Evolutionary conservation across 1,139 yeast species (phyloP), one percentile per base, ranked within the genome.

Genomic region (Magnusiomyces suaveolens): DNA sequence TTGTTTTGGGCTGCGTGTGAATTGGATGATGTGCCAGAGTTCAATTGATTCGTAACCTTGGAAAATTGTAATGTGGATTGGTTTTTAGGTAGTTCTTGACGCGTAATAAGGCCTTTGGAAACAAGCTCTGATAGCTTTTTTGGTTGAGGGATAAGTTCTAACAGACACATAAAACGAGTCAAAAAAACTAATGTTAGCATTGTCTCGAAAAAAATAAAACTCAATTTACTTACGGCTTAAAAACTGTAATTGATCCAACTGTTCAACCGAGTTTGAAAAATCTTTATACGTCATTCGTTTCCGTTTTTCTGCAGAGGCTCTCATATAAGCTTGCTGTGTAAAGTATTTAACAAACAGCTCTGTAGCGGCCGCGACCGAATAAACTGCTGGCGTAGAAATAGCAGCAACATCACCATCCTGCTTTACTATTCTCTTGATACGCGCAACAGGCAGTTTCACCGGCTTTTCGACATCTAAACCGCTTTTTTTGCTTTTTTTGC

Each of bases 321-420:
- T 73, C 54, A 85, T 72, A 32, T 83, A 72, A 0, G 96, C 92
- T 63, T 87, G 94, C 67, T 86, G 95, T 0, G 89, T 79, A 54
- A 90, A 74, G 62, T 85, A 81, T 68, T 85, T 87, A 18, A 89
- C 78, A 67, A 90, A 90, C 52, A 87, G 71, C 64, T 90, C 52
- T 0, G 96, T 84, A 3, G 97, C 96, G 50, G 87, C 79, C 0
- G 95, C 94, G 1, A 92, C 77, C 16, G 95, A 83, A 63, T 84
- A 86, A 16, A 86, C 87, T 0, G 96, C 95, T 43, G 84, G 75
- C 56, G 82, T 86, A 1, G 95, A 82, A 1, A 92, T 83, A 1
- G 87, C 79, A 3, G 78, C 71, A 62, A 86, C 86, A 47, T 87
- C 96, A 3, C 90, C 88, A 66, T 92, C 97, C 68, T 84, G 79